Base-by-base conservation (phyloP, 2,329 filamentous ascomycete species). In the Alternaria conjuncta region DNA sequence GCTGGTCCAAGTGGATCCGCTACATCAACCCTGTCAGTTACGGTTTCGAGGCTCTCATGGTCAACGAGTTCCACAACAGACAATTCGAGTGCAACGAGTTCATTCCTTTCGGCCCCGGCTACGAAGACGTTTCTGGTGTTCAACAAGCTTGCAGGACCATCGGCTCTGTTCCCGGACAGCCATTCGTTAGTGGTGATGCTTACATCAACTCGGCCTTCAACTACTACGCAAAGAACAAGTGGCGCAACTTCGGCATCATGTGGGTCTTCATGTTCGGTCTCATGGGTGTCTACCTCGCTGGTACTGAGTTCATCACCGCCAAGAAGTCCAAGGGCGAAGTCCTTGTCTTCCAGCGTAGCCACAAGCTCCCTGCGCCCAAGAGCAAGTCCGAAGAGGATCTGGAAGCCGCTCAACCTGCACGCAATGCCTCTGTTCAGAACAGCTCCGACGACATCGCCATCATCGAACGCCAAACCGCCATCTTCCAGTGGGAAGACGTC, bases 401-500 rank as follows among this genome's bases (percentile, higher is more conserved):
- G 4, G 83, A 84, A 68, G 75, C 75, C 10, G 73, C 68, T 32
- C 67, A 69, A 13, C 65, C 75, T 26, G 77, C 75, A 45, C 74
- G 72, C 44, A 72, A 73, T 15, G 75, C 74, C 28, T 69, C 68
- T 21, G 77, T 76, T 41, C 77, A 79, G 55, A 78, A 80, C 46
- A 79, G 76, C 46, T 76, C 74, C 3, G 75, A 80, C 36, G 68
- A 76, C 21, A 79, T 81, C 41, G 81, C 86, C 81, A 70, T 84
- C 75, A 79, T 87, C 83, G 79, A 87, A 83, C 79, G 84, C 68
- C 90, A 93, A 75, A 93, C 88, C 5, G 91, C 92, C 21, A 88
- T 94, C 64, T 96, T 96, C 84, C 91, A 93, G 75, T 97, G 93
- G 94, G 87, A 90, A 68, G 86, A 95, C 71, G 90, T 97, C 2